Evolutionary conservation across 2,329 filamentous ascomycete species (phyloP).

Genomic region (Mycogone perniciosa): DNA sequence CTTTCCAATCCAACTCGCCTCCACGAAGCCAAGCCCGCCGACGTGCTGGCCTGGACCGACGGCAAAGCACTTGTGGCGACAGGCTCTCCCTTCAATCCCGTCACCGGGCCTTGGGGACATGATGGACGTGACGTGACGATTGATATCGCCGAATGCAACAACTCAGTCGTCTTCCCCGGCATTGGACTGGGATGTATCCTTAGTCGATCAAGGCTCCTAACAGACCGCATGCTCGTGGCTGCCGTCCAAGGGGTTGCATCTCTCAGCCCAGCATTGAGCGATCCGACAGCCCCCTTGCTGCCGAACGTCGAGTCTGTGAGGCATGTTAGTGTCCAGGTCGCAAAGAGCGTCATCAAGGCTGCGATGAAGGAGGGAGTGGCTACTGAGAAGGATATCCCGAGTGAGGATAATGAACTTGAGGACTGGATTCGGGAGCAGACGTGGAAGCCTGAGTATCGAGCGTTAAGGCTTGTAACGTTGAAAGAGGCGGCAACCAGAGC

Average conservation of each 20-base stretch:
- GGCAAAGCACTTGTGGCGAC: conserved; percentile 76
- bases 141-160: conserved; percentile 75
- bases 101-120: conserved; percentile 52
- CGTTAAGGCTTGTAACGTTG: conserved; percentile 50
- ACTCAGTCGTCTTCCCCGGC: conserved; percentile 77
- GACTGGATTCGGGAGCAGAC: conserved; percentile 73
- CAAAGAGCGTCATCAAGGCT: conserved; percentile 64
- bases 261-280: conserved; percentile 61
- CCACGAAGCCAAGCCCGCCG: conserved; percentile 72
- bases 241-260: conserved; percentile 68
- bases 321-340: conserved; percentile 71
- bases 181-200: conserved; percentile 77
- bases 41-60: conserved; percentile 71
- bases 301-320: conserved; percentile 71
- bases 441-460: conserved; percentile 68
- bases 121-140: conserved; percentile 39
- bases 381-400: conserved; percentile 58
- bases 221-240: conserved; percentile 74
- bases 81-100: conserved; percentile 73
- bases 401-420: conserved; percentile 48
- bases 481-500: conserved; percentile 43
- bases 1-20: conserved; percentile 80
- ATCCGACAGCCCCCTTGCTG: conserved; percentile 59
- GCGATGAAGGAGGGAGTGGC: conserved; percentile 65
- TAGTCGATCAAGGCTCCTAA: conserved; percentile 58